phyloP scores from a whole-genome alignment of 2,329 filamentous ascomycete genomes.

The Colletotrichum agaves region DNA sequence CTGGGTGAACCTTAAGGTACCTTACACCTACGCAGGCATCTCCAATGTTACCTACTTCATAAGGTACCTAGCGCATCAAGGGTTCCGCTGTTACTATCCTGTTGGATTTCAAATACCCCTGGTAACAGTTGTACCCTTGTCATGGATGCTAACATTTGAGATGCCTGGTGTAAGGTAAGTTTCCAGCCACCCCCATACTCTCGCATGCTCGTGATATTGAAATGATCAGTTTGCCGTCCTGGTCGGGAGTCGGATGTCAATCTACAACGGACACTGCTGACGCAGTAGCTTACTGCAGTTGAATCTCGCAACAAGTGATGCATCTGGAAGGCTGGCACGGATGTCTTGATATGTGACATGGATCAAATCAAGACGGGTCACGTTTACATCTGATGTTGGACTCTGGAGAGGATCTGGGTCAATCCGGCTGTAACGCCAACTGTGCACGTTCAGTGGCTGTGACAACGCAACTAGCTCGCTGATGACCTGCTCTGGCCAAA shows the following conservation, averaged over 20 bases:
- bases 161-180: too few relatives aligned
- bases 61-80: too few relatives aligned
- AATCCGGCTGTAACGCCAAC: not conserved
- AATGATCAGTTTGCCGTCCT: too few relatives aligned
- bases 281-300: not conserved
- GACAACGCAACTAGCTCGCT: too few relatives aligned
- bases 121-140: too few relatives aligned
- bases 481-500: too few relatives aligned
- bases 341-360: not conserved
- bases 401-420: not conserved
- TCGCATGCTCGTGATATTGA: slow-evolving; percentile 4
- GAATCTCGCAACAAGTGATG: not conserved
- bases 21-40: too few relatives aligned
- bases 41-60: too few relatives aligned
- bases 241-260: too few relatives aligned
- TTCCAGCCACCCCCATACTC: slow-evolving; percentile 33
- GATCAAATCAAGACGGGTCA: not conserved
- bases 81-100: too few relatives aligned
- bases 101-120: too few relatives aligned
- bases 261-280: not conserved
- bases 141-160: too few relatives aligned
- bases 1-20: not conserved
- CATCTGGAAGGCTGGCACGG: not conserved
- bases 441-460: not conserved
- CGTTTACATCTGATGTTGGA: not conserved